These are phyloP conservation scores for Annulohypoxylon truncatum DNA, from an alignment of 2,329 filamentous ascomycete species.

Conservation along the genomic window DNA sequence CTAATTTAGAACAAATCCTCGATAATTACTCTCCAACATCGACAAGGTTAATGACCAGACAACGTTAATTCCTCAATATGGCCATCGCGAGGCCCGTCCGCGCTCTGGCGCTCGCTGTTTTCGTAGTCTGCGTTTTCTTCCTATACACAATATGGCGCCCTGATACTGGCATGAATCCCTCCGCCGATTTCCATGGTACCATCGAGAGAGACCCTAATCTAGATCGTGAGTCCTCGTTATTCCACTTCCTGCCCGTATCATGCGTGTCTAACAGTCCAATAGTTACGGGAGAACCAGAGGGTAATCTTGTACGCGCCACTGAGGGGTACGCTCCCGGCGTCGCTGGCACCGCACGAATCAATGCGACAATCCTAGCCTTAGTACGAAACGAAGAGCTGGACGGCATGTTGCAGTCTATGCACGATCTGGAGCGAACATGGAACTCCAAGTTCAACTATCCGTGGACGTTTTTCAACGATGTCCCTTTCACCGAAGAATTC, in stretches of 20 bases:
- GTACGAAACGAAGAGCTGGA: slow-evolving; percentile 91
- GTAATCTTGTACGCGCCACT: slow-evolving; percentile 77
- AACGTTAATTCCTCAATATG: slow-evolving; percentile 66
- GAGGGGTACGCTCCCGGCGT: slow-evolving; percentile 83
- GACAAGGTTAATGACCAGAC: slow-evolving; percentile 45
- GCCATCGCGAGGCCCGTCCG: slow-evolving; percentile 87
- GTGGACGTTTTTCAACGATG: slow-evolving; percentile 99
- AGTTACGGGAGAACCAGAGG: slow-evolving; percentile 88
- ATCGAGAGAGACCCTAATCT: slow-evolving; percentile 82
- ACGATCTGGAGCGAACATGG: slow-evolving; percentile 92
- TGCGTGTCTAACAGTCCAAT: slow-evolving; percentile 31
- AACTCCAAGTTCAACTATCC: slow-evolving; percentile 99
- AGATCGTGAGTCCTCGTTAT: slow-evolving; percentile 72
- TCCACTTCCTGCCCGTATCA: neutral
- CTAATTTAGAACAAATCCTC: slow-evolving; percentile 8
- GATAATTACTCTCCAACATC: neutral
- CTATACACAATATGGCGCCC: slow-evolving; percentile 78
- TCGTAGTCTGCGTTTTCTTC: slow-evolving; percentile 81
- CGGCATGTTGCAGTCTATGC: slow-evolving; percentile 88
- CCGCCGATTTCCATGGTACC: slow-evolving; percentile 55
- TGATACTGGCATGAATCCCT: slow-evolving; percentile 52
- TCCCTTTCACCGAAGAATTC: slow-evolving; percentile 93
- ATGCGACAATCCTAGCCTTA: slow-evolving; percentile 90
- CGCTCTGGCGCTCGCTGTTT: slow-evolving; percentile 76
- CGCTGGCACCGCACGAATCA: slow-evolving; percentile 83